Conservation (phyloP, 768 basidiomycete genomes). For the Lactarius hengduanensis region DNA sequence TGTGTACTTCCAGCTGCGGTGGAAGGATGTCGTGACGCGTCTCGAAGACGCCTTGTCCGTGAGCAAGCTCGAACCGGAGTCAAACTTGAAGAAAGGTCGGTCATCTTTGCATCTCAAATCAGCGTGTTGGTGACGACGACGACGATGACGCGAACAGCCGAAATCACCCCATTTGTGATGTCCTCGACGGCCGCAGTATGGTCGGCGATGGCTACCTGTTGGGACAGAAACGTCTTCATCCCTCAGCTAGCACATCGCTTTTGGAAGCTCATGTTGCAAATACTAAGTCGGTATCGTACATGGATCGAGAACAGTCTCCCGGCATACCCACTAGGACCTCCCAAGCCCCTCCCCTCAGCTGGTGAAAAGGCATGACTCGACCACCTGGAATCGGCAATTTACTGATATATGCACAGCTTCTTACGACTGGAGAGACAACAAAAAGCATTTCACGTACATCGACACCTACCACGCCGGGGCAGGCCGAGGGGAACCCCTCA, state of each 20-base stretch:
- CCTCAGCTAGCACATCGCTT: slow-evolving; percentile 81
- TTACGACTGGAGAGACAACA: slow-evolving; percentile 6
- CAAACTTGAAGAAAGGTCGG: slow-evolving; percentile 41
- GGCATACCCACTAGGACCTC: slow-evolving; percentile 39
- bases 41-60: slow-evolving; percentile 66
- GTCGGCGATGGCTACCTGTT: slow-evolving; percentile 73
- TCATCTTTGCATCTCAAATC: background rate
- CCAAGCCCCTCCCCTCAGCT: slow-evolving; percentile 36
- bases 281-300: slow-evolving; percentile 35
- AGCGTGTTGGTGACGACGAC: background rate
- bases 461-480: slow-evolving; percentile 45
- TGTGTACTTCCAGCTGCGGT: slow-evolving; percentile 94
- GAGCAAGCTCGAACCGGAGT: slow-evolving; percentile 43
- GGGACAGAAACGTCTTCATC: slow-evolving; percentile 85
- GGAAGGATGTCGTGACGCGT: slow-evolving; percentile 86
- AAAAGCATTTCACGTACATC: slow-evolving; percentile 44
- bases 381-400: slow-evolving; percentile 30
- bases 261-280: slow-evolving; percentile 91
- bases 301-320: slow-evolving; percentile 54
- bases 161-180: slow-evolving; percentile 47
- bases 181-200: slow-evolving; percentile 67
- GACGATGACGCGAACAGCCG: slow-evolving; percentile 23
- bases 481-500: slow-evolving; percentile 48
- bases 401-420: background rate
- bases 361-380: slow-evolving; percentile 37